These are phyloP conservation scores for Vaccinium darrowii DNA, from an alignment of 148 eudicot species.

Conservation along the genomic window DNA sequence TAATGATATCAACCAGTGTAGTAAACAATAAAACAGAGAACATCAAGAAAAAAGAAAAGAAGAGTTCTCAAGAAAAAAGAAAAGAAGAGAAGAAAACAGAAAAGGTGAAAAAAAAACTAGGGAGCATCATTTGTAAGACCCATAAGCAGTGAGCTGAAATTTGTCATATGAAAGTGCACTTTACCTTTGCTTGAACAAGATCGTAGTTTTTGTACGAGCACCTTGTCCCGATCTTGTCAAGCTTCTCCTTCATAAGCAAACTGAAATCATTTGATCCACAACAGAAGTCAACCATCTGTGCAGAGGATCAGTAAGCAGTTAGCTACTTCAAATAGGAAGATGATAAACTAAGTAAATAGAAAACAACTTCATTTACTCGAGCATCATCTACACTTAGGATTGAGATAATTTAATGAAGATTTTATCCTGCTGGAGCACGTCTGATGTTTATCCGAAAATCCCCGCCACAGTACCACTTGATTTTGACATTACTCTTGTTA, in stretches of 20 bases:
- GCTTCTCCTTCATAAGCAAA: conserved; percentile 70
- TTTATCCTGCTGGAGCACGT: neutral
- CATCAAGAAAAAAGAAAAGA: neutral
- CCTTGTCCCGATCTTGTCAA: conserved; percentile 64
- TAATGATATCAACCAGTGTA: neutral
- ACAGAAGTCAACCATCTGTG: conserved; percentile 92
- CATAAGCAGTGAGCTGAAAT: neutral
- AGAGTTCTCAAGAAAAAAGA: neutral
- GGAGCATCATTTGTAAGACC: neutral
- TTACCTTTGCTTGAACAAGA: conserved; percentile 74
- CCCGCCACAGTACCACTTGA: neutral
- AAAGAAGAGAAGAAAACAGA: neutral
- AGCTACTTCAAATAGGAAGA: conserved; percentile 1
- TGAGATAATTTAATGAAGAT: neutral
- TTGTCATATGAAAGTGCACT: neutral
- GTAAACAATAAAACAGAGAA: no score
- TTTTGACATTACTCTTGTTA: neutral
- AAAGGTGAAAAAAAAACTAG: neutral
- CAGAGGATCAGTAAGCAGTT: conserved; percentile 20
- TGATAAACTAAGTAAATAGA: neutral
- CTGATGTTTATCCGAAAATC: neutral
- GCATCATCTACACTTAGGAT: neutral
- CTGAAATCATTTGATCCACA: conserved; percentile 97
- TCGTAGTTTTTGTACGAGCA: conserved; percentile 79
- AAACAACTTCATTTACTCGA: neutral